A percentile compares a stretch with the other conserved stretches of the same genome.
These are phyloP conservation scores for Cyclanthera cordifolia DNA, from an alignment of 306 rosid species.

Conservation along the genomic window DNA sequence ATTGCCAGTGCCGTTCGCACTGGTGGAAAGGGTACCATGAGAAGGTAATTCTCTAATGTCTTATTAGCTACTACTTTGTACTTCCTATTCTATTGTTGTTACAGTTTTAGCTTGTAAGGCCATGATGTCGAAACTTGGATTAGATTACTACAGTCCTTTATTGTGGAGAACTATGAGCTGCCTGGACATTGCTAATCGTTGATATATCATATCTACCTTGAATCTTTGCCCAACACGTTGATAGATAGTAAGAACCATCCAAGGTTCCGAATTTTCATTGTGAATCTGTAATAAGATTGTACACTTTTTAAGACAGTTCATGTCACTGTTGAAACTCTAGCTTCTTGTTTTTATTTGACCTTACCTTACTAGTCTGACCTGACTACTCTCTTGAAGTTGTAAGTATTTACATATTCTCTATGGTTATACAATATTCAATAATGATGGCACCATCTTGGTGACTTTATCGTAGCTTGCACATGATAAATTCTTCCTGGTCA, in stretches of 20 bases:
- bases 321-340: too few relatives aligned
- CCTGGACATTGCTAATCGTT: neutral
- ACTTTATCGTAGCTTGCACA: neutral
- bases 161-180: neutral
- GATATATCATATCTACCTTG: neutral
- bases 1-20: conserved; percentile 97
- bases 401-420: neutral
- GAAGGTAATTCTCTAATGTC: conserved; percentile 38
- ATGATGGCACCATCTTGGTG: neutral
- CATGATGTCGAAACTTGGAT: neutral
- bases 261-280: neutral
- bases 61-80: neutral
- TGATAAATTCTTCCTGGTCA: neutral
- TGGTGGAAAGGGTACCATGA: conserved; percentile 88
- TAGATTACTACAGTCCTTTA: neutral
- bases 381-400: neutral
- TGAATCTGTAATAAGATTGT: neutral
- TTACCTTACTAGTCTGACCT: neutral
- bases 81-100: neutral
- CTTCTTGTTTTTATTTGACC: neutral
- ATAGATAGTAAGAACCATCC: neutral
- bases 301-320: too few relatives aligned
- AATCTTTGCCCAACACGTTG: neutral
- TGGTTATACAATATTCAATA: neutral
- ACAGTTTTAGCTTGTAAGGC: neutral